Percentiles rank a stretch among this genome's conserved stretches.
These are phyloP conservation scores for Rhodotorula sp. DNA, from an alignment of 1,284 basidiomycete species.

Conservation along the genomic window DNA sequence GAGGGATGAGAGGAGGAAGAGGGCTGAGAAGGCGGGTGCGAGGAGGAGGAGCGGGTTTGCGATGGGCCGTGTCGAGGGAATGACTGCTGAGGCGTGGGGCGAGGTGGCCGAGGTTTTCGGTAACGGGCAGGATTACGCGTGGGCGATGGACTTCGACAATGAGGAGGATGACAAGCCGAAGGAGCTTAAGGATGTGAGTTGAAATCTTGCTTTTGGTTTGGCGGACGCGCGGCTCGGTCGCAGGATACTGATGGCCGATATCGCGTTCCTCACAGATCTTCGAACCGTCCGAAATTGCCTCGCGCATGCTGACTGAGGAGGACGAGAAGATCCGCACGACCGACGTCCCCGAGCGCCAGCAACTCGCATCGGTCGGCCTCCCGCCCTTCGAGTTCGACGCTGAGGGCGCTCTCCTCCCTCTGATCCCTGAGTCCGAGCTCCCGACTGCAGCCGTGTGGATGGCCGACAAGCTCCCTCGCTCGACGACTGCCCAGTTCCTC, in stretches of 20 bases:
- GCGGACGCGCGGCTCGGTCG: neutral
- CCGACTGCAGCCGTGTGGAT: slow-evolving; percentile 25
- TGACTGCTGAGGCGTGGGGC: slow-evolving; percentile 75
- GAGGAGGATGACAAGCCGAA: slow-evolving; percentile 63
- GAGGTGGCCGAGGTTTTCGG: slow-evolving; percentile 97
- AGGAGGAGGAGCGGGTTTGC: slow-evolving; percentile 78
- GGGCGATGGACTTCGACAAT: slow-evolving; percentile 81
- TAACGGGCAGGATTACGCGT: slow-evolving; percentile 93
- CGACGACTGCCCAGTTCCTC: slow-evolving; percentile 68
- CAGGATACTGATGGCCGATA: neutral
- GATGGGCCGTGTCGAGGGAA: slow-evolving; percentile 50
- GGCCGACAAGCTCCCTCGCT: slow-evolving; percentile 61
- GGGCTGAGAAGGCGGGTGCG: slow-evolving; percentile 56
- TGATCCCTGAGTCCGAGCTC: slow-evolving; percentile 21
- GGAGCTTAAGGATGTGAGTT: slow-evolving; percentile 78
- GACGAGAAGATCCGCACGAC: slow-evolving; percentile 87
- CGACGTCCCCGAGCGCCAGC: slow-evolving; percentile 96
- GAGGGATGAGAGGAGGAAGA: slow-evolving; percentile 42
- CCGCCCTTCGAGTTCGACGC: slow-evolving; percentile 62
- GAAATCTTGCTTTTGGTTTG: neutral
- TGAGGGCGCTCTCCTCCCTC: slow-evolving; percentile 57
- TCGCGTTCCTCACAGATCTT: slow-evolving; percentile 69
- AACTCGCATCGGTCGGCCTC: slow-evolving; percentile 82
- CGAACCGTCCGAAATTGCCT: slow-evolving; percentile 93
- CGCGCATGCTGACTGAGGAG: slow-evolving; percentile 85